These are phyloP conservation scores for Albugo laibachii DNA, from an alignment of 352 stramenopile genomes.

Conservation along the genomic window DNA sequence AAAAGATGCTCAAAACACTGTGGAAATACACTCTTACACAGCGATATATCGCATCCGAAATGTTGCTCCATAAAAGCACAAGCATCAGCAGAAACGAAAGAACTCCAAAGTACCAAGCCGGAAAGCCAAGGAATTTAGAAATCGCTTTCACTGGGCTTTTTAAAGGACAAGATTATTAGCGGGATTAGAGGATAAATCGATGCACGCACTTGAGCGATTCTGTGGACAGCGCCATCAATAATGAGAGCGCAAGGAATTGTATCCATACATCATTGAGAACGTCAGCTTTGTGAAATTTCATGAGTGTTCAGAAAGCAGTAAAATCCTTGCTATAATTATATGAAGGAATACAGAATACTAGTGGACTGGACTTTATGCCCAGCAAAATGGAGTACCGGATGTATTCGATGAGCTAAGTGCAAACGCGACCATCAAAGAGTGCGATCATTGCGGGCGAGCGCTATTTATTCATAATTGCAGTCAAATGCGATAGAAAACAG, in stretches of 20 bases:
- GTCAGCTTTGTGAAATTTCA: constrained; percentile 53
- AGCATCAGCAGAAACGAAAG: constrained; percentile 43
- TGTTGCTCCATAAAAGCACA: constrained; percentile 47
- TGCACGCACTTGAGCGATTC: constrained; percentile 70
- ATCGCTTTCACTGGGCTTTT: constrained; percentile 62
- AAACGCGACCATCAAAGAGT: too few relatives aligned
- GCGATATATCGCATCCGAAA: constrained; percentile 60
- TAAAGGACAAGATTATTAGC: not conserved
- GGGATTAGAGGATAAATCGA: not conserved
- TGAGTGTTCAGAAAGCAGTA: constrained; percentile 3
- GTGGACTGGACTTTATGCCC: not conserved
- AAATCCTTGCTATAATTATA: not conserved
- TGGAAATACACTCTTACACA: constrained; percentile 88
- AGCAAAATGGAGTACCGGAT: too few relatives aligned
- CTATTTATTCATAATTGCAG: too few relatives aligned
- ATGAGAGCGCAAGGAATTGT: constrained; percentile 51
- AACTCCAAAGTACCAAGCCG: constrained; percentile 49
- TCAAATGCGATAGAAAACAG: too few relatives aligned
- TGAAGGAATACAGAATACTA: not conserved
- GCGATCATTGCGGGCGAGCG: too few relatives aligned
- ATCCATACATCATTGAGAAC: constrained; percentile 69
- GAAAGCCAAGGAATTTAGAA: constrained; percentile 40
- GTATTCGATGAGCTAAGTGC: too few relatives aligned
- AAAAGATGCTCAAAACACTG: constrained; percentile 95
- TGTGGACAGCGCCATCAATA: constrained; percentile 61